Base-by-base conservation (phyloP, 2,329 filamentous ascomycete genomes). In the Colletotrichum sp. region DNA sequence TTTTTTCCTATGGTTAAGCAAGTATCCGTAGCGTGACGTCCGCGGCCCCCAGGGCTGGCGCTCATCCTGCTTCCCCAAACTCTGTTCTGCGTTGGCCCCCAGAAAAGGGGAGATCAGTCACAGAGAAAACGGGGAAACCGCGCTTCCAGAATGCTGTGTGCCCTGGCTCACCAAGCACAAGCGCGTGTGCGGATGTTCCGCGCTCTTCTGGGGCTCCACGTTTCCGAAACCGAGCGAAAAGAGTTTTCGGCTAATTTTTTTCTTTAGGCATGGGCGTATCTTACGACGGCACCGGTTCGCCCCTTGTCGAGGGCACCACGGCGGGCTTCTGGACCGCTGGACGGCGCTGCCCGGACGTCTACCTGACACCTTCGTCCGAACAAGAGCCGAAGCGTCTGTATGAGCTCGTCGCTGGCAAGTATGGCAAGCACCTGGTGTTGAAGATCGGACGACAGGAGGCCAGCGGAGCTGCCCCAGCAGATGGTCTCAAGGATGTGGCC, bases 251-350 rank as follows among this genome's bases (percentile, higher is more conserved):
- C 72, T 69, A 36, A 73, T 52, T 39, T 66, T 28, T 10, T n/a
- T 65, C 80, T 81, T 83, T 66, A 72, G 73, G 69, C 30, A 86
- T 88, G 86, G 86, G 86, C 6, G 85, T 88, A 3, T 81, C 84
- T 8, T 88, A 88, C 78, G 79, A 82, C 8, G 81, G 78, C 5
- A 75, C 83, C 36, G 80, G 77, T 21, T 87, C 86, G 9, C 82
- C 83, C 18, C 79, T 86, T 6, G 80, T 87, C 21, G 71, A 77
- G 6, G 79, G 82, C 16, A 85, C 84, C 3, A 77, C 81, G 63
- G 77, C 78, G 16, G 83, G 82, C 18, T 79, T 86, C 55, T 87
- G 83, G 84, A 85, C 80, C 44, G 85, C 84, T 6, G 85, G 85
- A 12, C 80, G 81, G 26, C 79, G 84, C 32, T 86, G 85, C 76